Conservation (phyloP, 2,329 filamentous ascomycete genomes). For the Alternaria sp. region DNA sequence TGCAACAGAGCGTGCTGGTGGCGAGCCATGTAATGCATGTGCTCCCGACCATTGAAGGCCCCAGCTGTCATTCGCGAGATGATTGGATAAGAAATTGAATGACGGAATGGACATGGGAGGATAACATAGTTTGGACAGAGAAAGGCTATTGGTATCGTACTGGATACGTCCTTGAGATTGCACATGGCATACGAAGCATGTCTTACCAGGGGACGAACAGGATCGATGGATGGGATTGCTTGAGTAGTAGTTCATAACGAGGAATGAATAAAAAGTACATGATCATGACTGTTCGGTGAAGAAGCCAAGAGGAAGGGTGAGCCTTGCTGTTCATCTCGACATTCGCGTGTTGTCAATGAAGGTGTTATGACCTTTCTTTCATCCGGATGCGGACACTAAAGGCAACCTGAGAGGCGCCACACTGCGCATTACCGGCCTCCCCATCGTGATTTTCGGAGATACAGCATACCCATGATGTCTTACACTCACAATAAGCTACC, state of each 20-base stretch:
- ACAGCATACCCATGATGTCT: neutral
- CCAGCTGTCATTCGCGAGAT: no score
- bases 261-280: neutral
- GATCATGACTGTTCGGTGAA: neutral
- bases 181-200: neutral
- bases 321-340: neutral
- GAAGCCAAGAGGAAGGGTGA: neutral
- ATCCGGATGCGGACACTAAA: neutral
- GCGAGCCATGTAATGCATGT: conserved; percentile 9
- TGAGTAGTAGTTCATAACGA: neutral
- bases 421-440: neutral
- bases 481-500: neutral
- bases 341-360: neutral
- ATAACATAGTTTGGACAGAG: neutral
- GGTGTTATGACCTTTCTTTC: neutral
- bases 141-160: neutral
- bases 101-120: neutral
- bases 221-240: neutral
- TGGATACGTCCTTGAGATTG: neutral
- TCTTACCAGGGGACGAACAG: neutral
- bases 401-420: neutral
- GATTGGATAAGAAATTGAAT: neutral
- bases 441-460: neutral
- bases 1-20: conserved; percentile 5
- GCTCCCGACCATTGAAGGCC: conserved; percentile 4